Conservation (phyloP, 306 rosid species). For the Bauhinia variegata region DNA sequence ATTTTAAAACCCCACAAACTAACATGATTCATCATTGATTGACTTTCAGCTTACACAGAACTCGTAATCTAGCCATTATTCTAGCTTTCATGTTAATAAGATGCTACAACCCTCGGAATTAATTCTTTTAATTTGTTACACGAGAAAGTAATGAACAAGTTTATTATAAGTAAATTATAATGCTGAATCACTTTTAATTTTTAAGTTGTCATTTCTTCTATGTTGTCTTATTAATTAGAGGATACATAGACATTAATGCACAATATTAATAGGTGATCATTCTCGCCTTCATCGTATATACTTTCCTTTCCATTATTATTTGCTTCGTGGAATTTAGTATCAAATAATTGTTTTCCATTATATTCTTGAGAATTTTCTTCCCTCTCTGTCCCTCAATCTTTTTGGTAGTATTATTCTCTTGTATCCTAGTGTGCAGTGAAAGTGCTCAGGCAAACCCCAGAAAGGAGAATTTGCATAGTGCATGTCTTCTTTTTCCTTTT, state of each 20-base stretch:
- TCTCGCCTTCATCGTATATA: constrained; percentile 25
- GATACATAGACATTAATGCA: not conserved
- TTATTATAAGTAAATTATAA: not conserved
- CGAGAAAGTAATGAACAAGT: not conserved
- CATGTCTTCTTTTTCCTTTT: constrained; percentile 41
- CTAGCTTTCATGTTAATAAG: not conserved
- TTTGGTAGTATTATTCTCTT: constrained; percentile 45
- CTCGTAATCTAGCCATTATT: constrained; percentile 12
- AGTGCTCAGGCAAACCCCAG: constrained; percentile 74
- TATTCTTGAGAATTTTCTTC: constrained; percentile 48
- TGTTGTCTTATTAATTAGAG: not conserved
- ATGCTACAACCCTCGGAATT: not conserved
- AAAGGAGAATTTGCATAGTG: constrained; percentile 56
- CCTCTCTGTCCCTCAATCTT: constrained; percentile 37
- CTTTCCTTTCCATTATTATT: constrained; percentile 51
- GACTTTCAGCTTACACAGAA: constrained; percentile 37
- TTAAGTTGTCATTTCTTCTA: constrained; percentile 3
- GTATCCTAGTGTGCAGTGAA: constrained; percentile 58
- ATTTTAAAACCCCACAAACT: constrained; percentile 47
- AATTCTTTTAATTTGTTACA: constrained; percentile 7
- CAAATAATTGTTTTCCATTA: constrained; percentile 50
- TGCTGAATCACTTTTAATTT: not conserved
- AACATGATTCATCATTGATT: constrained; percentile 70
- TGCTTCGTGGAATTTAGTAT: constrained; percentile 46
- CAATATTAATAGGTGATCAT: constrained; percentile 26